Percentiles rank a stretch among this genome's conserved stretches.
These are phyloP conservation scores for Pestalotiopsis sp. DNA, from an alignment of 2,329 filamentous ascomycete genomes.

Conservation along the genomic window DNA sequence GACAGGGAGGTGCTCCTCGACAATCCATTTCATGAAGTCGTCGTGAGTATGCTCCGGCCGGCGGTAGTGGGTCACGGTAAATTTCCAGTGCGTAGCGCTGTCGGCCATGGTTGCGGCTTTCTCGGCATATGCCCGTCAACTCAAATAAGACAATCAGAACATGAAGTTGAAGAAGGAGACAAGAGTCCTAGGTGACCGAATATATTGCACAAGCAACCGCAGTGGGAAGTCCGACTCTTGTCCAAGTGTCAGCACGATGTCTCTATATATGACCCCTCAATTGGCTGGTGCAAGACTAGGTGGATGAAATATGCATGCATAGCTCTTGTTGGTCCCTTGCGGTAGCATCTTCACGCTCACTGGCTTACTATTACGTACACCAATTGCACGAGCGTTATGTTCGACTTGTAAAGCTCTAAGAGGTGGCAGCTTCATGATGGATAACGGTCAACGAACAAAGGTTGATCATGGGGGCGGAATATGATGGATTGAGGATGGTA, in stretches of 20 bases:
- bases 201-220: not conserved
- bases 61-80: constrained; percentile 30
- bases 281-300: too few relatives aligned
- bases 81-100: constrained; percentile 18
- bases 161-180: not conserved
- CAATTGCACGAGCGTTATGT: too few relatives aligned
- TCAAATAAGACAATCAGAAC: not conserved
- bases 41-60: constrained; percentile 29
- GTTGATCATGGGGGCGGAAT: too few relatives aligned
- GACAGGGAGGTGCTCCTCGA: constrained; percentile 28
- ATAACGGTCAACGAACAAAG: too few relatives aligned
- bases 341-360: too few relatives aligned
- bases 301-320: too few relatives aligned
- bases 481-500: too few relatives aligned
- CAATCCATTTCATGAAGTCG: constrained; percentile 32
- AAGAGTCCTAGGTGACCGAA: not conserved
- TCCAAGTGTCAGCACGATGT: not conserved
- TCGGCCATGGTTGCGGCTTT: not conserved
- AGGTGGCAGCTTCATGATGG: too few relatives aligned
- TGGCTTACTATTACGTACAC: too few relatives aligned
- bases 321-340: too few relatives aligned
- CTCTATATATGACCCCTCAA: not conserved
- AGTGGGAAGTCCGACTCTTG: not conserved
- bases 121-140: not conserved
- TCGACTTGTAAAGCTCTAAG: too few relatives aligned